A percentile compares a stretch with the other conserved stretches of the same genome.
Evolutionary conservation across 2,329 filamentous ascomycete species (phyloP).

Genomic region (Botrytis fragariae): DNA sequence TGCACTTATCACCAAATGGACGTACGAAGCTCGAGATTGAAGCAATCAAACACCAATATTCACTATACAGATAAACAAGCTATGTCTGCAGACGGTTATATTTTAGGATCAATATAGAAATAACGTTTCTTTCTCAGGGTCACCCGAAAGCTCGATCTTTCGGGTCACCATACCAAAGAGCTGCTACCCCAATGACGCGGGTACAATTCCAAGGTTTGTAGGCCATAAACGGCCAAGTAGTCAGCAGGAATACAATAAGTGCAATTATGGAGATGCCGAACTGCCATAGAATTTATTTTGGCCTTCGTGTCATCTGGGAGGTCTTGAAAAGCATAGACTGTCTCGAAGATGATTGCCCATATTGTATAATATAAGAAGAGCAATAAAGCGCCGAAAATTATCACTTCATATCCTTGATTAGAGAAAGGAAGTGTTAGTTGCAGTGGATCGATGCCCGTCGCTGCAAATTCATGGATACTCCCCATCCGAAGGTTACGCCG

Average conservation of each 20-base stretch:
- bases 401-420: not conserved
- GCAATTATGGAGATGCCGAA: not conserved
- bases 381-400: not conserved
- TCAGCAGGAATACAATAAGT: slow-evolving; percentile 29
- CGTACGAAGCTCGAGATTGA: too few relatives aligned
- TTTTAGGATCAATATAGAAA: not conserved
- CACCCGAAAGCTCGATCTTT: slow-evolving; percentile 20
- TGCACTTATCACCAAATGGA: too few relatives aligned
- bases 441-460: not conserved
- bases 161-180: slow-evolving; percentile 22
- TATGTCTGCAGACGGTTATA: too few relatives aligned
- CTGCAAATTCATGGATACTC: not conserved
- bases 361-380: not conserved
- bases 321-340: slow-evolving; percentile 5
- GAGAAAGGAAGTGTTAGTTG: not conserved
- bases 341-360: slow-evolving; percentile 20
- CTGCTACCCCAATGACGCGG: slow-evolving; percentile 27
- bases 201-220: slow-evolving; percentile 19
- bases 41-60: too few relatives aligned
- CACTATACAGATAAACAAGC: too few relatives aligned
- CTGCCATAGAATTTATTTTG: slow-evolving; percentile 8
- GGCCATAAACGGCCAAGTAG: slow-evolving; percentile 41
- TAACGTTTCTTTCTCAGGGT: not conserved
- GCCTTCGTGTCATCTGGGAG: slow-evolving; percentile 20
- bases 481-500: not conserved